Evolutionary conservation across 805 yeast genomes (phyloP).

Genomic region (Kluyveromyces dobzhanskii): DNA sequence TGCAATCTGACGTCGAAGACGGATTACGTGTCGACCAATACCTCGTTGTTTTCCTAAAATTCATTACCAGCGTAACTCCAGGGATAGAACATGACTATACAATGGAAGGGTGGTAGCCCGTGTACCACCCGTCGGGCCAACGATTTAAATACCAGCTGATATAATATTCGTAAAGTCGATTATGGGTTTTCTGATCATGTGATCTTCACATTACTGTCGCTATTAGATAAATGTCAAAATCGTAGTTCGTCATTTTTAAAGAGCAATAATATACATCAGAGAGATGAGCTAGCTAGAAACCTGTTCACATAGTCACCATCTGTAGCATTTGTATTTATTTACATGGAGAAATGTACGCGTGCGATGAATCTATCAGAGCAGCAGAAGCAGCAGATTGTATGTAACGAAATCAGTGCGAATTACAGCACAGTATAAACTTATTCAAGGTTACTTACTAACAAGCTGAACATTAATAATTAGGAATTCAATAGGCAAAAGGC

Average conservation of each 20-base stretch:
- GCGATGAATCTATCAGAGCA: conserved; percentile 18
- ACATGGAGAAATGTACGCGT: too few species aligned
- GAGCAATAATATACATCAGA: too few species aligned
- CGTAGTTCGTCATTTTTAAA: too few species aligned
- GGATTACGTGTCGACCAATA: conserved; percentile 85
- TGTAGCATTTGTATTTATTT: too few species aligned
- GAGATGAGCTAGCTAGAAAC: too few species aligned
- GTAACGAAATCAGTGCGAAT: conserved; percentile 6
- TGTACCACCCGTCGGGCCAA: neutral
- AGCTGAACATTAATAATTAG: conserved; percentile 26
- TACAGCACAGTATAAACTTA: too few species aligned
- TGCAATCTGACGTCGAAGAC: conserved; percentile 32
- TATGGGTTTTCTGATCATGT: neutral
- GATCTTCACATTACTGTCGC: neutral
- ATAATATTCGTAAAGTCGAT: too few species aligned
- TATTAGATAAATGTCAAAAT: too few species aligned
- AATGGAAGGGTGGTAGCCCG: conserved; percentile 74
- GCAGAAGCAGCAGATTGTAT: conserved; percentile 29
- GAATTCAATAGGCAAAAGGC: conserved; percentile 60
- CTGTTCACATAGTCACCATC: too few species aligned
- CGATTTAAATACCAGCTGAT: too few species aligned
- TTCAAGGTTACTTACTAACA: conserved; percentile 1
- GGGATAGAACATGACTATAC: conserved; percentile 97
- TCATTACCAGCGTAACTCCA: conserved; percentile 94
- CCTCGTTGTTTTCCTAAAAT: conserved; percentile 79